These are phyloP conservation scores for Rhizopus microsporus DNA, from an alignment of 371 early-diverging fungal species.

Conservation along the genomic window DNA sequence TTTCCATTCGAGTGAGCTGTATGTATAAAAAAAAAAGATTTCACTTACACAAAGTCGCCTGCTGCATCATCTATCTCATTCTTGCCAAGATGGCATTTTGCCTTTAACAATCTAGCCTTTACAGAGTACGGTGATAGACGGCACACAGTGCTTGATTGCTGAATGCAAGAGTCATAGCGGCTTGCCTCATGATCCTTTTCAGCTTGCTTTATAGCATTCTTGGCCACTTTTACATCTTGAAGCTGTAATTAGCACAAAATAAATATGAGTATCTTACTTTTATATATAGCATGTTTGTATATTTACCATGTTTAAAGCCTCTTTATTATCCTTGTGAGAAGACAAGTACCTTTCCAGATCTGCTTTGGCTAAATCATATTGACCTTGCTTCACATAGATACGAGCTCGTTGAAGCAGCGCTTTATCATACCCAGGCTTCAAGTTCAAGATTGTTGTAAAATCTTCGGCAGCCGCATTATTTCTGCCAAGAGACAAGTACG, in stretches of 20 bases:
- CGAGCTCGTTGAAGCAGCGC: conserved; percentile 83
- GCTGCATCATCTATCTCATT: conserved; percentile 83
- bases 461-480: conserved; percentile 75
- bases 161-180: conserved; percentile 65
- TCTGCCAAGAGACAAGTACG: conserved; percentile 76
- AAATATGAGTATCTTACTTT: neutral
- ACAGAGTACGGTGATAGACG: conserved; percentile 6
- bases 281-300: neutral
- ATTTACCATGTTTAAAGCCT: neutral
- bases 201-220: conserved; percentile 7
- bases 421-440: conserved; percentile 82
- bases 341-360: conserved; percentile 42
- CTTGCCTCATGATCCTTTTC: conserved; percentile 9
- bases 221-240: neutral
- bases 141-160: conserved; percentile 24
- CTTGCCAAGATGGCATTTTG: conserved; percentile 69
- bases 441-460: conserved; percentile 70
- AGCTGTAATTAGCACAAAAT: conserved; percentile 3
- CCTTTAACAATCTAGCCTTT: conserved; percentile 55
- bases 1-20: neutral
- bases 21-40: neutral
- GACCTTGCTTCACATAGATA: conserved; percentile 71
- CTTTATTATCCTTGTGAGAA: conserved; percentile 15
- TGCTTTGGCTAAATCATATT: conserved; percentile 59
- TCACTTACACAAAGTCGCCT: conserved; percentile 73